Evolutionary conservation across 1,284 basidiomycete species (phyloP).

Genomic region (Marasmius sp.): DNA sequence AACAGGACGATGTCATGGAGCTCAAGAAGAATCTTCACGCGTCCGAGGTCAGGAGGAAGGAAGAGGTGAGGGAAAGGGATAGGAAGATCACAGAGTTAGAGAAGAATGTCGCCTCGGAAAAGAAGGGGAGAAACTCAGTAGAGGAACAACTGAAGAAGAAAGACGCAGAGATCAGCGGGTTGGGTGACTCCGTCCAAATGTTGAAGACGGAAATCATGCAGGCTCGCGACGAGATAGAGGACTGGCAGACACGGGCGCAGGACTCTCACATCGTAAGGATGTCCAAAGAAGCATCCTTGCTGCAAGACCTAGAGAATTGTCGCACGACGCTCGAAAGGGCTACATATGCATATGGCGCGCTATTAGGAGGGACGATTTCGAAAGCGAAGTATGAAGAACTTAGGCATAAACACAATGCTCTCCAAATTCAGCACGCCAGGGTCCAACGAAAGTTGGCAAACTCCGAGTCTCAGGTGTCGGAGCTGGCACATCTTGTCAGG

Average conservation of each 20-base stretch:
- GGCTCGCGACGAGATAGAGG: conserved; percentile 31
- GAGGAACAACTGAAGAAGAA: conserved; percentile 46
- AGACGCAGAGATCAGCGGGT: conserved; percentile 42
- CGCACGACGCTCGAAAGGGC: conserved; percentile 43
- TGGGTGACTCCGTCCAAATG: conserved; percentile 27
- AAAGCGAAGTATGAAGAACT: conserved; percentile 38
- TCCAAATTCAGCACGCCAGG: conserved; percentile 47
- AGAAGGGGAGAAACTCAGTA: conserved; percentile 44
- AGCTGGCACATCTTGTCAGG: conserved; percentile 62
- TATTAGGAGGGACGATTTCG: conserved; percentile 52
- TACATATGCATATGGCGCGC: conserved; percentile 58
- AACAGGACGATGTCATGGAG: conserved; percentile 52
- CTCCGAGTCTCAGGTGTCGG: conserved; percentile 63
- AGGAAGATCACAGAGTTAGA: conserved; percentile 56
- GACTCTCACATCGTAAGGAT: conserved; percentile 25
- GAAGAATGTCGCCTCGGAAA: conserved; percentile 48
- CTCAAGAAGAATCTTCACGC: conserved; percentile 50
- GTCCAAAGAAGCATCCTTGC: conserved; percentile 42
- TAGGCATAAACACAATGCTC: conserved; percentile 38
- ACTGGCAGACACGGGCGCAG: conserved; percentile 22
- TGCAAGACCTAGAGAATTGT: conserved; percentile 50
- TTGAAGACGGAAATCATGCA: conserved; percentile 33
- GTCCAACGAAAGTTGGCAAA: conserved; percentile 69
- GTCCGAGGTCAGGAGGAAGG: conserved; percentile 48
- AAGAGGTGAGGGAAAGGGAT: conserved; percentile 57